These are phyloP conservation scores for Trichomonas vaginalis DNA, from an alignment of 208 protist species.

Conservation along the genomic window DNA sequence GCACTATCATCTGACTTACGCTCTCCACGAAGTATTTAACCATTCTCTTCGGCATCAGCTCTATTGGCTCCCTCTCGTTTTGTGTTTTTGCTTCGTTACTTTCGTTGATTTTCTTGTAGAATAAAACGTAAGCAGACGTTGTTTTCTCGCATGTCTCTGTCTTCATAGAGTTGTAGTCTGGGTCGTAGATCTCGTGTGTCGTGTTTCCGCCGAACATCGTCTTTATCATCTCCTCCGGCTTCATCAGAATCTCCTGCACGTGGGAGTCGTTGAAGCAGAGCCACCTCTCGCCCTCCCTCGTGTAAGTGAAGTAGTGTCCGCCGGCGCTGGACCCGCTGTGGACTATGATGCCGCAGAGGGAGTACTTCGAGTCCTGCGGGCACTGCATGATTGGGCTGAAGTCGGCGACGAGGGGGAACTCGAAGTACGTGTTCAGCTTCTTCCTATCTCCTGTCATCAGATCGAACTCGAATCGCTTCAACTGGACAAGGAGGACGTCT, in stretches of 20 bases:
- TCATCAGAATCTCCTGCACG: neutral
- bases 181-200: neutral
- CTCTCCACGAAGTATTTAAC: no score
- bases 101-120: neutral
- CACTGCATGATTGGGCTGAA: neutral
- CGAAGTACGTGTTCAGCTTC: neutral
- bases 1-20: no score
- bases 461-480: slow-evolving; percentile 1
- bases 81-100: neutral
- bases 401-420: neutral
- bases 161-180: neutral
- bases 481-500: neutral
- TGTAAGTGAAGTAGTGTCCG: neutral
- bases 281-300: neutral
- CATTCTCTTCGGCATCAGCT: no score
- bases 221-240: neutral
- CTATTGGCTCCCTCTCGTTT: neutral
- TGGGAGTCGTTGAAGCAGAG: neutral
- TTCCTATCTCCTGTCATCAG: neutral
- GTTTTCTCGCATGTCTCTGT: neutral
- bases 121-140: neutral
- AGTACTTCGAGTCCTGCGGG: neutral
- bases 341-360: neutral
- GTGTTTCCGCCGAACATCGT: neutral
- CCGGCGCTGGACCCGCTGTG: neutral